A percentile compares a stretch with the other conserved stretches of the same genome.
These are phyloP conservation scores for Puccinia coronata DNA, from an alignment of 1,284 basidiomycete species.

Conservation along the genomic window DNA sequence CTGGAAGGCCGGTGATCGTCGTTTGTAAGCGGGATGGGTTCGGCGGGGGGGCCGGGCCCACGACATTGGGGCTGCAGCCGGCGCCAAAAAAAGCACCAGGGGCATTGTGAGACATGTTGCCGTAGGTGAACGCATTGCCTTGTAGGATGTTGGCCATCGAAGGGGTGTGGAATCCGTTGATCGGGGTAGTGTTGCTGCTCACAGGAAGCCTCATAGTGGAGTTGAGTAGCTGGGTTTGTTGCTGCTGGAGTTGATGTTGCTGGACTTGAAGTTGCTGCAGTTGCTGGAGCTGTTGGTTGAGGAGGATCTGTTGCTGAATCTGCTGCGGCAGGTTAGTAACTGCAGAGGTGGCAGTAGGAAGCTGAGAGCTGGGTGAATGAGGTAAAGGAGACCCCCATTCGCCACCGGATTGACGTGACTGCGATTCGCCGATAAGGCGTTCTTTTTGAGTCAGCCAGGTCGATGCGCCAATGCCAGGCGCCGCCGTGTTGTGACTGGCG, in stretches of 20 bases:
- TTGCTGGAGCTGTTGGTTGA: constrained; percentile 48
- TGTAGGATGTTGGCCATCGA: constrained; percentile 17
- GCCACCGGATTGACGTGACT: constrained; percentile 51
- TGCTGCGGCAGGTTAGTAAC: constrained; percentile 33
- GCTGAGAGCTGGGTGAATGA: constrained; percentile 59
- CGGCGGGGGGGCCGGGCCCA: neutral
- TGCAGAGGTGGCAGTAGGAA: constrained; percentile 64
- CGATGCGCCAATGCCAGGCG: constrained; percentile 63
- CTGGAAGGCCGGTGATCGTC: constrained; percentile 33
- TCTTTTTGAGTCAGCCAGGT: constrained; percentile 64
- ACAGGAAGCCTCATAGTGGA: constrained; percentile 53
- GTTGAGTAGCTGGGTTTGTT: constrained; percentile 42
- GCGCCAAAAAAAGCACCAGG: neutral
- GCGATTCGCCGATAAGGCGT: constrained; percentile 64
- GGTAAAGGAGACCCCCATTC: constrained; percentile 29
- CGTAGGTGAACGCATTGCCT: neutral
- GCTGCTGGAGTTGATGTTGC: constrained; percentile 50
- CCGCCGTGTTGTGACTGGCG: constrained; percentile 58
- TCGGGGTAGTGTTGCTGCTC: constrained; percentile 51
- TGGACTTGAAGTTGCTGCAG: constrained; percentile 49
- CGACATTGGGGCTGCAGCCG: neutral
- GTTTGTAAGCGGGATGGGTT: constrained; percentile 48
- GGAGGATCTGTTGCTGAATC: constrained; percentile 42
- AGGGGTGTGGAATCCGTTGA: constrained; percentile 26
- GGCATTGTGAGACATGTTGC: neutral